Evolutionary conservation across 2,329 filamentous ascomycete genomes (phyloP).

Genomic region (Colletotrichum sp.): DNA sequence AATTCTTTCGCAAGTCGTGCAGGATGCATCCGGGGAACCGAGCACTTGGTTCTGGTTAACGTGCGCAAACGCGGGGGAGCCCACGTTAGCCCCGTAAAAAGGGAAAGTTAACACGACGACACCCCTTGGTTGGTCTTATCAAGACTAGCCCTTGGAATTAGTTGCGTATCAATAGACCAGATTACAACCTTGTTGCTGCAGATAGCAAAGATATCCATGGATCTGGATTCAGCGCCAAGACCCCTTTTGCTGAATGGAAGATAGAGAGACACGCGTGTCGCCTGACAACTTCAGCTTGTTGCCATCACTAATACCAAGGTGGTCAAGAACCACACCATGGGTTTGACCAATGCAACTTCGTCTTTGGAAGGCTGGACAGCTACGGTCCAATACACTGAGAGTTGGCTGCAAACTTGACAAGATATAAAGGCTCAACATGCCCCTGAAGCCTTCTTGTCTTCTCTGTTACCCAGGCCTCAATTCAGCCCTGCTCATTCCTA

Average conservation of each 20-base stretch:
- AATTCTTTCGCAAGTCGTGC: neutral
- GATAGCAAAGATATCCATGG: neutral
- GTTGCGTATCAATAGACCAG: neutral
- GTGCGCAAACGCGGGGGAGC: neutral
- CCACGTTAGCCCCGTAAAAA: neutral
- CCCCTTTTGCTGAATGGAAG: neutral
- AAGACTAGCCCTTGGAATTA: neutral
- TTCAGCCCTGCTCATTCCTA: neutral
- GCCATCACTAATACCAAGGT: neutral
- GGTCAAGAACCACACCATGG: neutral
- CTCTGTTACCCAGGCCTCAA: neutral
- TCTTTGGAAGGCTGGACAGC: fast-evolving
- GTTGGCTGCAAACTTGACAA: fast-evolving
- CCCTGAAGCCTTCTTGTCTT: neutral
- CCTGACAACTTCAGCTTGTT: neutral
- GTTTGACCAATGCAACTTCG: neutral
- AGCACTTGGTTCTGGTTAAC: fast-evolving
- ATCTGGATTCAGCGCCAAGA: neutral
- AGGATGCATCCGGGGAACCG: neutral
- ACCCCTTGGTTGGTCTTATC: neutral
- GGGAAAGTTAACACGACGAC: neutral
- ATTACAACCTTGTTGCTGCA: neutral
- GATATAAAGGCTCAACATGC: neutral
- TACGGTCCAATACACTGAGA: neutral
- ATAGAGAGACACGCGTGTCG: neutral